These are phyloP conservation scores for Letharia lupina DNA, from an alignment of 495 filamentous ascomycete genomes.

Conservation along the genomic window DNA sequence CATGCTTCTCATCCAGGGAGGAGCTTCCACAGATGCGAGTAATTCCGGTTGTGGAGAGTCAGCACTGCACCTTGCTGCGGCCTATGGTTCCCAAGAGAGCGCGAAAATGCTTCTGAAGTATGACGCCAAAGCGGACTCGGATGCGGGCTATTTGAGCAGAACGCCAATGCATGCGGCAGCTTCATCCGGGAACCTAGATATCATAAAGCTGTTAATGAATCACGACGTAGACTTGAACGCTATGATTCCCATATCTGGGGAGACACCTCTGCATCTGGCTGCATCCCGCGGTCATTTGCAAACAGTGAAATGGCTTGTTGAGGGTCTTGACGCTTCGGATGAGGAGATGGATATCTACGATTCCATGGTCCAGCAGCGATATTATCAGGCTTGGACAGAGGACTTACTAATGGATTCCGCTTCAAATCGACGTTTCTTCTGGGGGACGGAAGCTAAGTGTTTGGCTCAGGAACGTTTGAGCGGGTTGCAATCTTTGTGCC, in stretches of 20 bases:
- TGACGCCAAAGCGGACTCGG: neutral
- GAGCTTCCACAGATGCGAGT: neutral
- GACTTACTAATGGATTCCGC: neutral
- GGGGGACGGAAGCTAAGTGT: neutral
- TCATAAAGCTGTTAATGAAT: neutral
- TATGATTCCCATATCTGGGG: neutral
- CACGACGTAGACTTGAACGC: neutral
- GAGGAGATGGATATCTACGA: slow-evolving; percentile 6
- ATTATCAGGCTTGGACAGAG: neutral
- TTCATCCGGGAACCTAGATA: neutral
- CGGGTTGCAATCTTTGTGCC: neutral
- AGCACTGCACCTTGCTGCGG: slow-evolving; percentile 2
- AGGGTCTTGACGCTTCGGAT: neutral
- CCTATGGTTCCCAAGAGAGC: neutral
- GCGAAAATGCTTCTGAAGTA: neutral
- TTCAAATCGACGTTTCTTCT: neutral
- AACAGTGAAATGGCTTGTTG: slow-evolving; percentile 1
- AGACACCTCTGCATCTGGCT: slow-evolving; percentile 8
- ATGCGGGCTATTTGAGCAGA: neutral
- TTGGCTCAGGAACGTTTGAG: neutral
- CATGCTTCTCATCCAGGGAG: neutral
- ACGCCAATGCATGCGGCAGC: neutral
- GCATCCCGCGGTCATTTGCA: neutral
- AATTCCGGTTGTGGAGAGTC: neutral
- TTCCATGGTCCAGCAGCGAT: slow-evolving; percentile 1